Evolutionary conservation across 129 eudicot genomes (phyloP), one percentile per base, ranked within the genome.

Genomic region (Tagetes patula): DNA sequence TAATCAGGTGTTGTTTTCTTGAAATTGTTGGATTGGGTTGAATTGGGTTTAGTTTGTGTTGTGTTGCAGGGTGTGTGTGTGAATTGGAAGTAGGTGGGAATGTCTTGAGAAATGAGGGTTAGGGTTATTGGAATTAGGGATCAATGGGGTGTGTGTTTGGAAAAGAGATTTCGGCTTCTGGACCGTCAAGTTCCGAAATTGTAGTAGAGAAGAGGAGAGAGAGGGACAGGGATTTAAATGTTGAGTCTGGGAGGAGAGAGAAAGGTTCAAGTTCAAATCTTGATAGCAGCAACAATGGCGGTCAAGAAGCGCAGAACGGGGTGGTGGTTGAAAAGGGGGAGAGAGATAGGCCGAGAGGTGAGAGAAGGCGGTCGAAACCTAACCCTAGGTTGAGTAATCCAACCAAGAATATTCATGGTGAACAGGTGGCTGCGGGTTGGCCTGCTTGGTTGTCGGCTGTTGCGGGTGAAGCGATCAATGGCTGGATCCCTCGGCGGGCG

Each of bases 341-440:
- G 27, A 79, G 13, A 61, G 85, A 86, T 48, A 82, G 68, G 76
- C 66, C 78, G 2, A 73, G 74, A 68, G 75, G 80, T 34, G 80
- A 70, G 72, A 86, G 84, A 72, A 86, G 82, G 76, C 74, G 84
- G 12, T 67, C 77, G 2, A 87, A 79, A 75, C 79, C 86, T 0
- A 81, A 87, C 41, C 92, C 96, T 13, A 84, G 92, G 76, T 65
- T 74, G 68, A 82, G 96, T 60, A 89, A 81, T 81, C 83, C 81
- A 4, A 80, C 77, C 27, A 89, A 81, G 81, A 77, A 83, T 66
- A 70, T 75, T 27, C 86, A 78, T 63, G 98, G 93, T 42, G 98
- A 93, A 80, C 96, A 87, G 79, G 96, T 89, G 47, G 90, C 98
- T 49, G 98, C 96, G 10, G 98, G 96, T 13, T 92, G 98, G 98